Evolutionary conservation across 2,329 filamentous ascomycete genomes (phyloP).

Genomic region (Xylariales sp.): DNA sequence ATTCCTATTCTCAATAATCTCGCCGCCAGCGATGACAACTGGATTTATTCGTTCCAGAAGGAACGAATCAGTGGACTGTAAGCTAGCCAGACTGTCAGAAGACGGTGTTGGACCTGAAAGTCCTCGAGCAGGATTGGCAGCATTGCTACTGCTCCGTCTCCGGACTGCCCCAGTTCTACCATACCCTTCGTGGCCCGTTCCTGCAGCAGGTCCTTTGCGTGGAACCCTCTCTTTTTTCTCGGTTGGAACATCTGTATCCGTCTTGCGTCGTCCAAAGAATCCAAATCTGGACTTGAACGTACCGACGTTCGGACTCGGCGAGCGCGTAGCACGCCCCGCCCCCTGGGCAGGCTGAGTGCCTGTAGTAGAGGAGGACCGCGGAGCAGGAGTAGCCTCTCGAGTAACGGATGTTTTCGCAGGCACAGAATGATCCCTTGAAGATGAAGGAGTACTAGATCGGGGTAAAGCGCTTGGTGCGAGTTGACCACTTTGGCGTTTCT

Average conservation of each 20-base stretch:
- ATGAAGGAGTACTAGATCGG: constrained; percentile 29
- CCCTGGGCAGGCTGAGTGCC: constrained; percentile 15
- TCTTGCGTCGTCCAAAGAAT: constrained; percentile 72
- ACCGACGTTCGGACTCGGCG: constrained; percentile 52
- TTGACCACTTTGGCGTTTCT: constrained; percentile 39
- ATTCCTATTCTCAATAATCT: constrained; percentile 58
- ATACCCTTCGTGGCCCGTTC: constrained; percentile 91
- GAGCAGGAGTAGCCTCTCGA: constrained; percentile 30
- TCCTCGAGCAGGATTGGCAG: constrained; percentile 41
- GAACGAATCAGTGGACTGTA: constrained; percentile 48
- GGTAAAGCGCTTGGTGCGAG: constrained; percentile 26
- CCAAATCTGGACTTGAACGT: constrained; percentile 66
- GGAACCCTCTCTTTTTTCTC: constrained; percentile 55
- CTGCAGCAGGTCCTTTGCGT: constrained; percentile 78
- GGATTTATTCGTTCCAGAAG: constrained; percentile 59
- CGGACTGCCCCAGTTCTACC: constrained; percentile 59
- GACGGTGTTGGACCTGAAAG: constrained; percentile 40
- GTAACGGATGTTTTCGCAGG: constrained; percentile 22
- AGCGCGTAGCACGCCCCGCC: constrained; percentile 30
- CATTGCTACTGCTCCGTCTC: constrained; percentile 61
- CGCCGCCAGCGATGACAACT: constrained; percentile 62
- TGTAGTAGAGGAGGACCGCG: constrained; percentile 13
- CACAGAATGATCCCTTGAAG: constrained; percentile 24
- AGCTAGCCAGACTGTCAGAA: constrained; percentile 45
- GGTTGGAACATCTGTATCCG: constrained; percentile 42